Base-by-base conservation (phyloP, 1,139 yeast species). In the Nakaseomyces glabratus region DNA sequence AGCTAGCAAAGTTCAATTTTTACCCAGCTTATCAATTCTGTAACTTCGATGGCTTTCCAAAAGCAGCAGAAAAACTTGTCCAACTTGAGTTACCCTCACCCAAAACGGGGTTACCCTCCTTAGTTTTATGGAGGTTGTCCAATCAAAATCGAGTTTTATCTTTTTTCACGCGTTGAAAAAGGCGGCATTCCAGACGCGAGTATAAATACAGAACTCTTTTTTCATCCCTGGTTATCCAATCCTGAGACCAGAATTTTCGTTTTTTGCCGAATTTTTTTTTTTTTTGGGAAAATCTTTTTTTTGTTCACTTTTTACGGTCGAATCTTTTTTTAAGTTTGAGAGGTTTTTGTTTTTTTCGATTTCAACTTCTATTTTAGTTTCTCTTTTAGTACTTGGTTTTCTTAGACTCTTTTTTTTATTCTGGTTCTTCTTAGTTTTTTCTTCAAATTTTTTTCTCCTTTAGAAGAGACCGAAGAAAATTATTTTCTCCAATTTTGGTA, bases 61-160 rank as follows among this genome's bases (percentile, higher is more conserved):
- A n/a, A n/a, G n/a, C n/a, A n/a, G n/a, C n/a, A n/a, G n/a, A n/a
- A 8, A n/a, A 10, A 6, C 10, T 33, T 26, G 26, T 26, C 24
- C 16, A 21, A 11, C 14, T 24, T 11, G 16, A 20, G 15, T 23
- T 21, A 28, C 32, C 35, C 22, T 12, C 13, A 5, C 17, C 26
- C 26, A 12, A 10, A 24, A 15, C 7, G 18, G 6, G 15, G 30
- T 26, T 26, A 26, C 30, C 30, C 30, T 26, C 21, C n/a, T 18
- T 9, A 20, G 4, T 12, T 11, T 21, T 20, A 8, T 6, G 13
- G 2, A 8, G 6, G 4, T 14, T 16, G 28, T 24, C 43, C 43
- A 41, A 41, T 41, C 30, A 41, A 20, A 31, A 4, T 13, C 29
- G 29, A n/a, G 33, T 8, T 20, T 28, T 12, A 10, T 11, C 32